phyloP scores from a whole-genome alignment of 2,329 filamentous ascomycete species.

The Sphaerulina vaccinii region DNA sequence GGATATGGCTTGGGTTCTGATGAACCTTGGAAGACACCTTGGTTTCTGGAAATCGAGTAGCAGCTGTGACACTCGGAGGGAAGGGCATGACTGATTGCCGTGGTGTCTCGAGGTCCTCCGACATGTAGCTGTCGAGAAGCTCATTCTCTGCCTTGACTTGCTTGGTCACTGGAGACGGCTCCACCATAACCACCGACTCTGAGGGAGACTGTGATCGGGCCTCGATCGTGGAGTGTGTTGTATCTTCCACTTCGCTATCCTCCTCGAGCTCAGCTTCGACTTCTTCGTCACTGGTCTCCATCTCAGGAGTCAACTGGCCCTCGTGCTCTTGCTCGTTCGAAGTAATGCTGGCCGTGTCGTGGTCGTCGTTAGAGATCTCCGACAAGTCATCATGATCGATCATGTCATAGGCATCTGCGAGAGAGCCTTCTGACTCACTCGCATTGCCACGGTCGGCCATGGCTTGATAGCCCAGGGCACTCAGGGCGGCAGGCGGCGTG shows the following conservation, averaged over 20 bases:
- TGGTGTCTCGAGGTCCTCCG: conserved; percentile 36
- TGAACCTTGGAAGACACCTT: neutral
- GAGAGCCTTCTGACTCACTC: conserved; percentile 22
- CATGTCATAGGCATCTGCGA: conserved; percentile 36
- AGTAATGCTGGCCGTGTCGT: conserved; percentile 35
- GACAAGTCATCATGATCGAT: conserved; percentile 33
- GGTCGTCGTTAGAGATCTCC: conserved; percentile 34
- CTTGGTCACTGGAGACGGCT: conserved; percentile 9
- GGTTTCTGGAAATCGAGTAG: neutral
- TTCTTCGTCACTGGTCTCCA: conserved; percentile 20
- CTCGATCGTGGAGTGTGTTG: neutral
- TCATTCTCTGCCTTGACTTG: conserved; percentile 28
- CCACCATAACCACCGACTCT: conserved; percentile 3
- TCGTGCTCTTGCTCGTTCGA: conserved; percentile 27
- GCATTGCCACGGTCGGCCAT: conserved; percentile 26
- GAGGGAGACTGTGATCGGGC: conserved; percentile 1
- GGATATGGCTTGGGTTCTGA: conserved; percentile 14
- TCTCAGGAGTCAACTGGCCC: conserved; percentile 19
- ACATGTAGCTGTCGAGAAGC: conserved; percentile 31
- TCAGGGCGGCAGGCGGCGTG: conserved; percentile 35
- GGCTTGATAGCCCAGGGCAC: conserved; percentile 26
- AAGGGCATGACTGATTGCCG: conserved; percentile 31
- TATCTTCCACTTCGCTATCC: too few species aligned
- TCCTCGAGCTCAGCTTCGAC: conserved; percentile 20
- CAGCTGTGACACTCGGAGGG: neutral